Evolutionary conservation across 805 yeast genomes (phyloP).

Genomic region (Millerozyma acaciae): DNA sequence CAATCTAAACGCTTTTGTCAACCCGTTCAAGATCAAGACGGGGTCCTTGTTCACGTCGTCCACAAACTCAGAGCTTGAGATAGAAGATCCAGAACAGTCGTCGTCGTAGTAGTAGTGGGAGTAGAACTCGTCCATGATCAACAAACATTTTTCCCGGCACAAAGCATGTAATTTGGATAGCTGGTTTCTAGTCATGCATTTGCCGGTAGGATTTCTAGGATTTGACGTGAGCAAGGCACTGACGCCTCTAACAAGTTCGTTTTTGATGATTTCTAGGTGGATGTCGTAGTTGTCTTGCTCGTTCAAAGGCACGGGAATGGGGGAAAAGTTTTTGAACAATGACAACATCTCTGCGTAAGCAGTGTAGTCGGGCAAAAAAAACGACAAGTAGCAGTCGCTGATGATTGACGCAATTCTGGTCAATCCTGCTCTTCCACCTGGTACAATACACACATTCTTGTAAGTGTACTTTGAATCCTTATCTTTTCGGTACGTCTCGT

Average conservation of each 20-base stretch:
- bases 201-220: constrained; percentile 63
- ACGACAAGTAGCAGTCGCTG: constrained; percentile 55
- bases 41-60: constrained; percentile 57
- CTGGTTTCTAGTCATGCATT: constrained; percentile 45
- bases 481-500: constrained; percentile 48
- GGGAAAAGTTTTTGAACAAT: constrained; percentile 57
- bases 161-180: constrained; percentile 46
- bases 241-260: constrained; percentile 54
- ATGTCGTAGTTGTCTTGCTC: constrained; percentile 56
- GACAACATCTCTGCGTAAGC: constrained; percentile 66
- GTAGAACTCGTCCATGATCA: constrained; percentile 63
- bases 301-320: constrained; percentile 58
- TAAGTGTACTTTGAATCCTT: constrained; percentile 51
- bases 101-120: constrained; percentile 56
- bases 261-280: constrained; percentile 48
- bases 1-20: constrained; percentile 57
- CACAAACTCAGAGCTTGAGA: constrained; percentile 48
- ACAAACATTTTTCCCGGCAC: constrained; percentile 50
- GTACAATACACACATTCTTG: constrained; percentile 60
- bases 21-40: constrained; percentile 55
- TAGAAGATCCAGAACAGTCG: constrained; percentile 48
- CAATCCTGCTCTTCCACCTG: constrained; percentile 62
- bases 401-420: constrained; percentile 60
- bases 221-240: constrained; percentile 56
- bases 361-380: constrained; percentile 60